These are phyloP conservation scores for Colletotrichum sp. DNA, from an alignment of 2,329 filamentous ascomycete species.

Conservation along the genomic window DNA sequence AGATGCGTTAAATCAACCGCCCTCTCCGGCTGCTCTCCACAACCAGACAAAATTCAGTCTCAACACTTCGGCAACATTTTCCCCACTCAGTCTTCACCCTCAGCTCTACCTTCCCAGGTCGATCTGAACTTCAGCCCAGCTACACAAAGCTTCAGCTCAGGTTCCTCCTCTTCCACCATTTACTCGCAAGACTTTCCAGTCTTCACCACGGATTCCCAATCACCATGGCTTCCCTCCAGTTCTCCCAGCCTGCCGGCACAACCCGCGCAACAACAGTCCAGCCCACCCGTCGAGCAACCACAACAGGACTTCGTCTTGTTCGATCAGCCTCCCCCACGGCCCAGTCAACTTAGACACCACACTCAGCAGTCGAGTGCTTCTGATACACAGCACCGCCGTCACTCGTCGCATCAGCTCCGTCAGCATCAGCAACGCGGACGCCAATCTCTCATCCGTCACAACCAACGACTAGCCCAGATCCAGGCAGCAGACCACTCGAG, in stretches of 20 bases:
- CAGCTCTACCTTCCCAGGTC: constrained; percentile 75
- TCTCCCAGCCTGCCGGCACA: constrained; percentile 66
- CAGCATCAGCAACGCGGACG: constrained; percentile 46
- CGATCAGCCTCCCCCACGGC: constrained; percentile 55
- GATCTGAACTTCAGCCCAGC: constrained; percentile 90
- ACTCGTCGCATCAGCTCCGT: constrained; percentile 48
- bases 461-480: constrained; percentile 63
- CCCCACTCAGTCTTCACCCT: constrained; percentile 68
- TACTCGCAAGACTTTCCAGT: constrained; percentile 70
- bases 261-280: constrained; percentile 62
- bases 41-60: constrained; percentile 21
- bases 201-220: constrained; percentile 83
- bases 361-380: constrained; percentile 38
- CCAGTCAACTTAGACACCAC: constrained; percentile 45
- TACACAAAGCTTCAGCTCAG: constrained; percentile 53
- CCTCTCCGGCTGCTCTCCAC: not conserved
- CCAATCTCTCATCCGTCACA: constrained; percentile 44
- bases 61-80: constrained; percentile 67
- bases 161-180: constrained; percentile 63
- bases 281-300: constrained; percentile 38
- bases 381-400: constrained; percentile 42
- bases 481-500: constrained; percentile 61
- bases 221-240: constrained; percentile 82
- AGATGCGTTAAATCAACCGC: constrained; percentile 12
- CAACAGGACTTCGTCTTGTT: constrained; percentile 83